phyloP scores from a whole-genome alignment of 306 rosid genomes.

The Prunus dulcis region DNA sequence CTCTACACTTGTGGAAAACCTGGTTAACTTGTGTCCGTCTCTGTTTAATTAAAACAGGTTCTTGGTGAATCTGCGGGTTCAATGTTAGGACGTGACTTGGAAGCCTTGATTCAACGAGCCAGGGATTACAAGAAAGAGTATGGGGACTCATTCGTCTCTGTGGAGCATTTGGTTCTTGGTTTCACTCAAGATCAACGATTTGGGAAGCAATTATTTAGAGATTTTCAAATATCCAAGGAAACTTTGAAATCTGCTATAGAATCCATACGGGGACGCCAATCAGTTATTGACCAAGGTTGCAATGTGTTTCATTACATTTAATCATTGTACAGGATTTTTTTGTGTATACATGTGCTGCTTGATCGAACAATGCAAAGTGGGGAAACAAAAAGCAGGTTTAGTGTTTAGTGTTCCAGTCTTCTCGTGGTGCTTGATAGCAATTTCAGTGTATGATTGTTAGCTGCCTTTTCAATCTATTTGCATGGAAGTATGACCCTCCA shows the following conservation, averaged over 20 bases:
- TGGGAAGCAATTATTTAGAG: slow-evolving; percentile 78
- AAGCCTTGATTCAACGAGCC: slow-evolving; percentile 84
- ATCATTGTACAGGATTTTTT: background rate
- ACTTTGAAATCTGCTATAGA: slow-evolving; percentile 77
- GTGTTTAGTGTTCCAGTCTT: background rate
- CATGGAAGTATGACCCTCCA: background rate
- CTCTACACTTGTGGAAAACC: background rate
- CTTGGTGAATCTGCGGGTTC: slow-evolving; percentile 80
- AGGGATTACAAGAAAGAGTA: slow-evolving; percentile 86
- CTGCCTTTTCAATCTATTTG: background rate
- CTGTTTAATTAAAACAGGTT: slow-evolving; percentile 46
- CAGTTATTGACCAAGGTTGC: slow-evolving; percentile 94
- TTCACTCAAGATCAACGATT: slow-evolving; percentile 75
- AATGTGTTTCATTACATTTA: slow-evolving; percentile 10
- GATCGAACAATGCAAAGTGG: background rate
- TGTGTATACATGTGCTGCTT: background rate
- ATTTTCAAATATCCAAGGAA: slow-evolving; percentile 72
- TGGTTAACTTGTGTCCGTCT: slow-evolving; percentile 13
- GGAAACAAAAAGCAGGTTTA: background rate
- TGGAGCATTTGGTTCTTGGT: slow-evolving; percentile 96
- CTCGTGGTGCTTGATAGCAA: background rate
- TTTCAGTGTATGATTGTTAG: background rate
- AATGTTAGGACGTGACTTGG: slow-evolving; percentile 96
- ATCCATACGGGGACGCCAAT: slow-evolving; percentile 85
- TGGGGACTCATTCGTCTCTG: slow-evolving; percentile 94